A percentile compares a stretch with the other conserved stretches of the same genome.
These are phyloP conservation scores for Neurospora sp. DNA, from an alignment of 2,329 filamentous ascomycete species.

Conservation along the genomic window DNA sequence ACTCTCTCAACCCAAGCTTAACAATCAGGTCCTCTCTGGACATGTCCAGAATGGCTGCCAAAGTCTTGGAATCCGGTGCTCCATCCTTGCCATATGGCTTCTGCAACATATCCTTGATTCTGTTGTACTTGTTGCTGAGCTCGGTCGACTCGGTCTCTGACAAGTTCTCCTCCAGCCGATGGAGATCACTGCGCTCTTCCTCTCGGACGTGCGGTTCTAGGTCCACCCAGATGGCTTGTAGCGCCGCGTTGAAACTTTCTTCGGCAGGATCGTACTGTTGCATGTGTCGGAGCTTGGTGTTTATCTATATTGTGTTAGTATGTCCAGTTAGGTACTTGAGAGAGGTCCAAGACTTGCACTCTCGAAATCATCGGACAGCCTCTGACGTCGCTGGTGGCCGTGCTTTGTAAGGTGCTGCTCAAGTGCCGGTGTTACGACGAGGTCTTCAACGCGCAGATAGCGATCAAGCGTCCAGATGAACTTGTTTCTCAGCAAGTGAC, in stretches of 20 bases:
- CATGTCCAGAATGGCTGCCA: constrained; percentile 14
- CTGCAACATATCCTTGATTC: constrained; percentile 15
- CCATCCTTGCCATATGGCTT: constrained; percentile 15
- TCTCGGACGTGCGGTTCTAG: constrained; percentile 17
- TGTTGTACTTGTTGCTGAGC: constrained; percentile 14
- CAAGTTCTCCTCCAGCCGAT: constrained; percentile 13
- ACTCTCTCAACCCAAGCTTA: constrained; percentile 8
- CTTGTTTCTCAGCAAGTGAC: constrained; percentile 6
- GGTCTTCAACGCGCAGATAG: constrained; percentile 17
- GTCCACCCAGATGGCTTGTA: constrained; percentile 17
- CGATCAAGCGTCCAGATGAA: constrained; percentile 16
- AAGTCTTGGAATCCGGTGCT: constrained; percentile 8
- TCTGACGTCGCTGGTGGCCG: constrained; percentile 10
- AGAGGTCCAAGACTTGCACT: constrained; percentile 6
- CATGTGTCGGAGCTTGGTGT: constrained; percentile 16
- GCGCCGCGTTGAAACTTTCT: constrained; percentile 13
- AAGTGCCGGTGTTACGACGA: constrained; percentile 15
- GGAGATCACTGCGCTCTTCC: constrained; percentile 12
- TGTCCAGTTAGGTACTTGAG: background rate
- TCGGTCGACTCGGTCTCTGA: constrained; percentile 11
- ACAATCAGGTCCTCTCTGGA: constrained; percentile 15
- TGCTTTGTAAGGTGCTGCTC: constrained; percentile 10
- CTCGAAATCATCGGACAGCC: constrained; percentile 16
- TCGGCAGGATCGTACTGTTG: constrained; percentile 10
- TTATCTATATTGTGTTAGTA: constrained; percentile 10